Percentiles rank a stretch among this genome's conserved stretches.
Evolutionary conservation across 768 basidiomycete genomes (phyloP).

Genomic region (Russula sp.): DNA sequence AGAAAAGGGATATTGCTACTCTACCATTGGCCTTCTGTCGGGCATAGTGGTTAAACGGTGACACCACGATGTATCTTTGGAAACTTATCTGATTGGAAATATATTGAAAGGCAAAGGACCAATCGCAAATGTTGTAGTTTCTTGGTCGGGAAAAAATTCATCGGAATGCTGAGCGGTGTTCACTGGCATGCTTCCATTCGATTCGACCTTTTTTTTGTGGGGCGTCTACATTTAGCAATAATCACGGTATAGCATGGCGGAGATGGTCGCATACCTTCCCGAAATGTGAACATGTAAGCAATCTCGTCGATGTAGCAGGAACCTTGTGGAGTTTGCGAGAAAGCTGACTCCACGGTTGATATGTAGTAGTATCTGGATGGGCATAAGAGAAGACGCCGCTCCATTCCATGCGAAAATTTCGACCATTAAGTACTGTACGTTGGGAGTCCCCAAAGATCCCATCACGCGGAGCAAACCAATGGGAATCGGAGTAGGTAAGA

Average conservation of each 20-base stretch:
- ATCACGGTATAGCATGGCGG: slow-evolving; percentile 3
- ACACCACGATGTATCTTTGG: slow-evolving; percentile 1
- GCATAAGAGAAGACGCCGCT: background rate
- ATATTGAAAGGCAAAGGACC: background rate
- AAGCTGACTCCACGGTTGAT: background rate
- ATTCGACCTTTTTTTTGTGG: slow-evolving; percentile 8
- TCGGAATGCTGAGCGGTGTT: slow-evolving; percentile 6
- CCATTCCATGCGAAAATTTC: slow-evolving; percentile 18
- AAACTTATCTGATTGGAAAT: slow-evolving; percentile 6
- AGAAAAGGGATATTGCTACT: background rate
- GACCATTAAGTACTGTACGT: background rate
- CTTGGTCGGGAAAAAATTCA: background rate
- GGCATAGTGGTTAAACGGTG: background rate
- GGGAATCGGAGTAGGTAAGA: background rate
- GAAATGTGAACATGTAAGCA: slow-evolving; percentile 9
- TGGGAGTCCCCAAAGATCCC: background rate
- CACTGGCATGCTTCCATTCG: slow-evolving; percentile 16
- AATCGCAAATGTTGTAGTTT: background rate
- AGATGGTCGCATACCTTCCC: slow-evolving; percentile 12
- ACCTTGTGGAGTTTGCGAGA: slow-evolving; percentile 2
- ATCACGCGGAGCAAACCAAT: background rate
- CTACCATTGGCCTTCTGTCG: background rate
- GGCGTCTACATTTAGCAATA: slow-evolving; percentile 2
- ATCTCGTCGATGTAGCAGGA: slow-evolving; percentile 7
- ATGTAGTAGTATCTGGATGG: background rate